Evolutionary conservation across 1,284 basidiomycete species (phyloP), one percentile per base, ranked within the genome.

Genomic region (Melampsora americana): DNA sequence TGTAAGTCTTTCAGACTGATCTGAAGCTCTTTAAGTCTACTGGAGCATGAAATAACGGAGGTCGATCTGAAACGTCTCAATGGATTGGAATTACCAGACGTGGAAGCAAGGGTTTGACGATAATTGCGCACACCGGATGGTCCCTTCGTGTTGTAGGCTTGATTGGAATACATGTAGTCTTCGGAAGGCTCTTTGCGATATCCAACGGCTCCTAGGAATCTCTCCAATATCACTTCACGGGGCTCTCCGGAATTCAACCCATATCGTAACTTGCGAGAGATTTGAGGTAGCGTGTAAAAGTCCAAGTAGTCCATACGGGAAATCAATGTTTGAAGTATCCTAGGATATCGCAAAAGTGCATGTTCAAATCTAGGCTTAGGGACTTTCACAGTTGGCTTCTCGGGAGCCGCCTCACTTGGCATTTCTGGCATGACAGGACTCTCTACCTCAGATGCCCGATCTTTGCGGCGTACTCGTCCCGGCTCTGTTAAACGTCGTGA

Each of bases 221-320:
- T 69, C 32, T 53, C 67, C 42, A 76, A 28, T 46, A 76, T 76
- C 12, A 69, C 61, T 62, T 76, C 73, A 14, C 39, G 30, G 26
- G 64, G 28, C 20, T 66, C 32, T 35, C 64, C 64, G 9, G 23
- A 12, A 44, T 35, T 18, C 16, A 66, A 66, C 5, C 64, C 64
- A 6, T 23, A 39, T 28, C 60, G 23, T 16, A 76, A 39, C 26
- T 56, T 50, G 11, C 30, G 28, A 11, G 59, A 68, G n/a, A 76
- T 69, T 39, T 76, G 73, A n/a, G 65, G 66, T 32, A 76, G 46
- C 39, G 56, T 39, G 50, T 67, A 76, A 62, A 76, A 76, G 30
- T 76, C 73, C 32, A 76, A 69, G 60, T 76, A 76, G 20, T 76
- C 73, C 39, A 76, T 30, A 6, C 68, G 59, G n/a, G n/a, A 23